phyloP scores from a whole-genome alignment of 257 asterid genomes.

The Ophiorrhiza pumila region DNA sequence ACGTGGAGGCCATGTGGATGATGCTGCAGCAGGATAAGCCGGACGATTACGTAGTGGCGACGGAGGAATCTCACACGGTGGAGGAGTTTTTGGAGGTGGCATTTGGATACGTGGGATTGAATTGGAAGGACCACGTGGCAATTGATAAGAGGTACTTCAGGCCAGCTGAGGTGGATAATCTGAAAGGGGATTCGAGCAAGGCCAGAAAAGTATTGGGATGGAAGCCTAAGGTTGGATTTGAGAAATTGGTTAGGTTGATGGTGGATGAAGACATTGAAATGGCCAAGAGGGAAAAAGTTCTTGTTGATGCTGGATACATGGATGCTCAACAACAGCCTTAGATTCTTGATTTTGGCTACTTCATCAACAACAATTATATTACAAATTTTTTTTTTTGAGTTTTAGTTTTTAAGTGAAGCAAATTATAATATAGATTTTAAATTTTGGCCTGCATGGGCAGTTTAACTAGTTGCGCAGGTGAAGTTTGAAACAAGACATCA shows the following conservation, averaged over 20 bases:
- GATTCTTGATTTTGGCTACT: neutral
- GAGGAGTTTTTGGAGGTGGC: slow-evolving; percentile 78
- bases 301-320: slow-evolving; percentile 91
- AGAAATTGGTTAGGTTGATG: slow-evolving; percentile 96
- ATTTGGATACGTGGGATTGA: slow-evolving; percentile 71
- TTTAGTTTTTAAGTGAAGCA: no score
- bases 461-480: no score
- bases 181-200: slow-evolving; percentile 81
- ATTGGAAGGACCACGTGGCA: slow-evolving; percentile 91
- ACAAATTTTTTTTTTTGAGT: no score
- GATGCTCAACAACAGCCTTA: slow-evolving; percentile 99
- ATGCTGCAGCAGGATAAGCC: slow-evolving; percentile 97
- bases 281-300: slow-evolving; percentile 96
- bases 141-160: slow-evolving; percentile 83
- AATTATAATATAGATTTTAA: no score
- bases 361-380: no score
- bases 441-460: no score
- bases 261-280: slow-evolving; percentile 89
- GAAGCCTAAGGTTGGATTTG: slow-evolving; percentile 87
- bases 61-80: slow-evolving; percentile 93
- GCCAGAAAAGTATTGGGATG: slow-evolving; percentile 77
- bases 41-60: slow-evolving; percentile 95
- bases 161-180: slow-evolving; percentile 89
- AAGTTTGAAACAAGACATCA: no score
- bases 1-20: slow-evolving; percentile 99